phyloP scores from a whole-genome alignment of 352 stramenopile species.

The Aphanomyces cochlioides region DNA sequence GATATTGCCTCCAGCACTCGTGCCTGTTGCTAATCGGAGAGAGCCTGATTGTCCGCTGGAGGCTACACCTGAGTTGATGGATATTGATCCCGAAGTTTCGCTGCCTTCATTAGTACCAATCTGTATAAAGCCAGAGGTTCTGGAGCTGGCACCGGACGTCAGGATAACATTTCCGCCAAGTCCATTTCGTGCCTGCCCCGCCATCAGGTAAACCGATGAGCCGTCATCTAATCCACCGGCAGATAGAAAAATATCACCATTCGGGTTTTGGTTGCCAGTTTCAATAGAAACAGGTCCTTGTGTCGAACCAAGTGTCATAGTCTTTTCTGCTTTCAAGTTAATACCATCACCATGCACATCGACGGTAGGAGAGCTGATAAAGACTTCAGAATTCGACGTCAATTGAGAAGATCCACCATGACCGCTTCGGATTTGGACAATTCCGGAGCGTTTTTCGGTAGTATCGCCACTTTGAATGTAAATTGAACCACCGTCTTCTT shows the following conservation, averaged over 20 bases:
- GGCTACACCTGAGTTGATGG: not conserved
- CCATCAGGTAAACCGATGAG: not conserved
- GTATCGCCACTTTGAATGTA: not conserved
- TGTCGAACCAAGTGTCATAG: not conserved
- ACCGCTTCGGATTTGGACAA: not conserved
- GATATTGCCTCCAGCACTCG: not conserved
- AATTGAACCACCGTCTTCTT: not conserved
- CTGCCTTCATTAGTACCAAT: not conserved
- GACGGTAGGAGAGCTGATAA: not conserved
- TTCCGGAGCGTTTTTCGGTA: not conserved
- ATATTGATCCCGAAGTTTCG: not conserved
- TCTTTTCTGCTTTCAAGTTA: not conserved
- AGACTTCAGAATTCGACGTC: not conserved
- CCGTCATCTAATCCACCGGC: not conserved
- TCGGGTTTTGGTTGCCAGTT: not conserved
- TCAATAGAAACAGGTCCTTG: not conserved
- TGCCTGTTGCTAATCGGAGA: not conserved
- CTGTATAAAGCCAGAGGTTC: not conserved
- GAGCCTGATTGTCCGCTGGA: not conserved
- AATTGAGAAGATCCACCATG: not conserved
- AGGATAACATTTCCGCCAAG: not conserved
- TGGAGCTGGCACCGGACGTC: constrained; percentile 1
- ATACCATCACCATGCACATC: not conserved
- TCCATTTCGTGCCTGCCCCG: not conserved
- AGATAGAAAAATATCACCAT: not conserved